Evolutionary conservation across 2,329 filamentous ascomycete species (phyloP), one percentile per base, ranked within the genome.

Genomic region (Ceratocystis huliohia): DNA sequence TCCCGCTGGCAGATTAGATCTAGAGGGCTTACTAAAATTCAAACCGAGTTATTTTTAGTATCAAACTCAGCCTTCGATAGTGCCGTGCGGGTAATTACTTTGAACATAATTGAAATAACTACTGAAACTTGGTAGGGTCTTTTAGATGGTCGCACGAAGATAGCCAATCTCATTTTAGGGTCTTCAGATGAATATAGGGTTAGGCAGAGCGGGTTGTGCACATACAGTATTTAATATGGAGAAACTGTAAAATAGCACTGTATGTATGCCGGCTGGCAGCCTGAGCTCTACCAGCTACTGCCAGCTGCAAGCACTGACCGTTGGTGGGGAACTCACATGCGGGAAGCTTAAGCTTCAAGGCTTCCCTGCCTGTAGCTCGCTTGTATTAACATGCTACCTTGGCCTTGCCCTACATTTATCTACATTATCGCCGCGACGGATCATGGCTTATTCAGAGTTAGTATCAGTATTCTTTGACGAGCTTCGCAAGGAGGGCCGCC

Each of bases 401-500:
- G 45, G 25, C 44, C 45, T 63, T 30, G 30, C 44, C 6, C 62
- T 53, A 30, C n/a, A 2, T 10, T 8, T 50, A 30, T 20, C n/a
- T 50, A 20, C 25, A 13, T 25, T 10, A 17, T 28, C 25, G 15
- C 22, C 17, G 41, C 41, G 30, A 30, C 37, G 10, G 17, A 65
- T 46, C 8, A 65, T 65, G 64, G 53, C 37, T 3, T 28, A 53
- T 33, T 25, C 64, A 41, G 28, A 13, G 15, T 28, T 20, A 20
- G 22, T 61, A 20, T 45, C 33, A 33, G 57, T n/a, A 41, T 82
- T 78, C 72, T 81, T 83, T 69, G 75, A 76, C 64, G 70, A 75
- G 68, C 79, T 81, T 75, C 76, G 77, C 66, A 75, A 75, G 67
- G 74, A 78, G 69, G 80, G 78, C 45, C 75, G 75, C 62, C 70